These are phyloP conservation scores for Pyricularia sp. DNA, from an alignment of 2,329 filamentous ascomycete genomes.

Conservation along the genomic window DNA sequence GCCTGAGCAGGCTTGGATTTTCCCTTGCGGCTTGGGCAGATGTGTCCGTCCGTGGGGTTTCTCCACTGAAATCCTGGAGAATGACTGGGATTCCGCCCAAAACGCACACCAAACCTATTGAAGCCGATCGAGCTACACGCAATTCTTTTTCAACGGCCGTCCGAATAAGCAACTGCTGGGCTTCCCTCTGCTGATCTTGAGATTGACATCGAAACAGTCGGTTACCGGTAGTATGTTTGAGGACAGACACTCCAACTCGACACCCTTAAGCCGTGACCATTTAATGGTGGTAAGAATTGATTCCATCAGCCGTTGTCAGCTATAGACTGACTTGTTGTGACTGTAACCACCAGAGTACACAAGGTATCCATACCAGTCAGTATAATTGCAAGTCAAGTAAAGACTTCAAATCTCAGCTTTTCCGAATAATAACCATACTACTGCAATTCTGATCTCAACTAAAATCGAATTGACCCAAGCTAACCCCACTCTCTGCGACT, in stretches of 20 bases:
- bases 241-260: background rate
- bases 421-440: background rate
- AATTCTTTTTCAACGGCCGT: background rate
- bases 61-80: background rate
- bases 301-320: background rate
- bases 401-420: background rate
- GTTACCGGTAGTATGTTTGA: background rate
- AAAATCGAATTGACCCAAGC: no score
- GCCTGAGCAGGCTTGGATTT: background rate
- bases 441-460: no score
- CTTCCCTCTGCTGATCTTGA: background rate
- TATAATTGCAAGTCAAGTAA: background rate
- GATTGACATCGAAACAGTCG: background rate
- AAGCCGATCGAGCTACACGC: background rate
- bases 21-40: background rate
- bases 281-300: background rate
- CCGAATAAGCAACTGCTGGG: background rate
- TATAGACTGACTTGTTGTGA: no score
- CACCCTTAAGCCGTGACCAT: background rate
- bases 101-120: background rate
- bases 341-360: no score
- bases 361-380: no score
- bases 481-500: background rate
- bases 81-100: background rate
- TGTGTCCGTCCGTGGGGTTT: background rate